Evolutionary conservation across 805 yeast genomes (phyloP), one percentile per base, ranked within the genome.

Genomic region (Hanseniaspora vineae): DNA sequence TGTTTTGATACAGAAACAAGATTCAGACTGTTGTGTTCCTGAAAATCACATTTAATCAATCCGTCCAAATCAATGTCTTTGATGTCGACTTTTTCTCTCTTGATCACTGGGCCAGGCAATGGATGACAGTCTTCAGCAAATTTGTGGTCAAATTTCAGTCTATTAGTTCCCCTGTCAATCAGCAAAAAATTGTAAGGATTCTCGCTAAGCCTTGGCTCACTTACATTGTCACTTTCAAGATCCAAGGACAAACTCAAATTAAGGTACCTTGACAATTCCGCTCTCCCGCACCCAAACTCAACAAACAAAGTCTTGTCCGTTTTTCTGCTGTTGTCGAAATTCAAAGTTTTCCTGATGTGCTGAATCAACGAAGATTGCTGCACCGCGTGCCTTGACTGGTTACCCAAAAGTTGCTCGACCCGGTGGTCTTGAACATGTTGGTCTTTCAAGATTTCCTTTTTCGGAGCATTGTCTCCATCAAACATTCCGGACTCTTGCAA

Each of bases 271-370:
- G 88, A 74, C 20, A 88, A 70, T 58, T 89, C 96, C 1, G 85
- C 95, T 52, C 89, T 75, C 0, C 97, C 97, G 61, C 95, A 84
- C 0, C 97, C 97, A 68, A 86, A 87, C 62, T 88, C 97, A 31
- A 83, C 59, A 58, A 77, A 76, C 45, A 69, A 64, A 35, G 44
- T 42, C 13, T 44, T 18, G 17, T 42, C 46, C 6, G 33, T 43
- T 39, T 46, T 51, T 2, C 42, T 50, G 17, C 60, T 48, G 12
- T 49, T 45, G 31, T 51, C 49, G 43, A 50, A 51, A 39, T 47
- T 33, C 55, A 47, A 2, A 54, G 49, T 2, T 4, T 63, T 59
- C 20, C 71, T 67, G 55, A 88, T 61, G 51, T 83, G 83, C 1
- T 84, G 87, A 14, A 84, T 81, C 49, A 88, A 60, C 1, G 94